Conservation (phyloP, 805 yeast genomes). For the Brettanomyces custersianus region DNA sequence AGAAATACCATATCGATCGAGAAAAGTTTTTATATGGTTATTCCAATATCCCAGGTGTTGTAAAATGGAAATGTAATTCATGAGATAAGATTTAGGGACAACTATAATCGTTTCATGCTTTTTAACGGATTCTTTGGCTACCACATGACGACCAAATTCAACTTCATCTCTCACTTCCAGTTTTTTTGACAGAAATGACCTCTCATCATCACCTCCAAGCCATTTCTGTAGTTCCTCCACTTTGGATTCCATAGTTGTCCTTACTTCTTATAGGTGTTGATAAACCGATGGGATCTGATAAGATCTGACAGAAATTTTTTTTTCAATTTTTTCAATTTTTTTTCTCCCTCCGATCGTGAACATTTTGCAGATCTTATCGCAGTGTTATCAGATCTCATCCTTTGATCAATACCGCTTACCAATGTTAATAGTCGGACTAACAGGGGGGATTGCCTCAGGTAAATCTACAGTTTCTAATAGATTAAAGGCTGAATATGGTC, state of each 20-base stretch:
- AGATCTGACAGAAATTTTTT: too few species aligned
- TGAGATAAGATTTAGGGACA: slow-evolving; percentile 48
- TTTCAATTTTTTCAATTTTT: too few species aligned
- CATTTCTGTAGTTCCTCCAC: not conserved
- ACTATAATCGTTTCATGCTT: slow-evolving; percentile 38
- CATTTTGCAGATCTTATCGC: too few species aligned
- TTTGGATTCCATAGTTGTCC: not conserved
- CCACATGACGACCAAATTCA: slow-evolving; percentile 52
- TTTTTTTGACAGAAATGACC: not conserved
- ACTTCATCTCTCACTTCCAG: not conserved
- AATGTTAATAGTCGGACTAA: slow-evolving; percentile 90
- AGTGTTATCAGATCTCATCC: too few species aligned
- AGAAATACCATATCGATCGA: slow-evolving; percentile 1
- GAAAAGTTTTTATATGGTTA: slow-evolving; percentile 1
- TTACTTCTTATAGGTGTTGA: too few species aligned
- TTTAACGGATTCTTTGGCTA: slow-evolving; percentile 30
- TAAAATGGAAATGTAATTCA: slow-evolving; percentile 49
- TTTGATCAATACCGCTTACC: too few species aligned
- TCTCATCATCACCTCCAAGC: not conserved
- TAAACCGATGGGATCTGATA: too few species aligned
- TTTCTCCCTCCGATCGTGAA: too few species aligned
- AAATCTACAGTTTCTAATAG: slow-evolving; percentile 78
- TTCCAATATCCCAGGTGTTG: slow-evolving; percentile 28
- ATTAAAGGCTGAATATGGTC: slow-evolving; percentile 38
- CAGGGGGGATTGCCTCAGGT: slow-evolving; percentile 98